Base-by-base conservation (phyloP, 192 early-diverging fungal species). In the Rhizoclosmatium sp. region DNA sequence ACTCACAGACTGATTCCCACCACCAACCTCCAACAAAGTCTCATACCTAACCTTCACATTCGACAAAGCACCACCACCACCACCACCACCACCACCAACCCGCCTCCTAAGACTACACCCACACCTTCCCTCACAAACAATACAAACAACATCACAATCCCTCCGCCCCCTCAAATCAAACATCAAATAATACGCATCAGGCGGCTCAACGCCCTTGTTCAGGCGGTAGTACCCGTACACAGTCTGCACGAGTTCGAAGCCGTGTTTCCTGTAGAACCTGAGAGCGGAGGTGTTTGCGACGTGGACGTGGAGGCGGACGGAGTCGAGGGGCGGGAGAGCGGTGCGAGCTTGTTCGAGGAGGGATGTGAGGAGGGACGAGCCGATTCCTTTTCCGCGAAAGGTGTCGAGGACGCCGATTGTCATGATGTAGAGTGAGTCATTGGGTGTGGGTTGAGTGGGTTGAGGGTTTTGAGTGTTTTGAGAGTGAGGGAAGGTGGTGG, bases 361-460 rank as follows among this genome's bases (percentile, higher is more conserved):
- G 73, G 90, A 87, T 41, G 82, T 59, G 60, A 94, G 70, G 47
- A 94, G 75, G 46, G 75, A 62, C n/a, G 89, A 88, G 42, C 94
- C 95, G 56, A 97, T 82, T 1, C 93, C 93, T 41, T 93, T 85
- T n/a, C 92, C 82, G 40, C 97, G 85, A 76, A 93, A 97, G 12
- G 93, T 93, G 10, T 89, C 89, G 42, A 98, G 84, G 47, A 98
- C 95, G 46, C 96, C 96, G 64, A 98, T 85, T 1, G 97, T 98
- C 94, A 96, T 95, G 77, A 98, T 95, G 79, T 97, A 97, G 42
- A 96, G 85, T 4, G 78, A 75, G 14, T 68, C 42, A 64, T 82
- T 67, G 23, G 59, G 7, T 16, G 42, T 10, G 39, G 70, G 4
- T 61, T 47, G 51, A 54, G 9, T 54, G 51, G 51, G 16, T 14